Conservation (phyloP, 192 early-diverging fungal genomes). For the Umbelopsis sp. region DNA sequence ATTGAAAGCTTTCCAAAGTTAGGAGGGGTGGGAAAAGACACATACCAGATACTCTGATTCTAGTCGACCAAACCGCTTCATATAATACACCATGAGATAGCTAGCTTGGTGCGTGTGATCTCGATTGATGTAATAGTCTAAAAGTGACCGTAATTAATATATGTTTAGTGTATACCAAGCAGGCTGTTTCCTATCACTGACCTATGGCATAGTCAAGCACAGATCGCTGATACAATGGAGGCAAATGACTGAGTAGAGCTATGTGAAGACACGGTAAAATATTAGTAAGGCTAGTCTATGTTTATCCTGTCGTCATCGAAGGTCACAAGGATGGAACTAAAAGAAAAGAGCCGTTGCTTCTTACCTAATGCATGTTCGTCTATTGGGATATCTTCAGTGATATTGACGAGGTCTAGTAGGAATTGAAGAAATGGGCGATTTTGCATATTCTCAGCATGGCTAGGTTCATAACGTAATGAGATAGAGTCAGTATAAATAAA, state of each 20-base stretch:
- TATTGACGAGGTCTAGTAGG: background rate
- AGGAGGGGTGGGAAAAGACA: background rate
- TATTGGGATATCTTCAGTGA: background rate
- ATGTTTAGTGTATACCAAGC: background rate
- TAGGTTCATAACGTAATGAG: background rate
- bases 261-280: background rate
- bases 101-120: background rate
- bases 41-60: background rate
- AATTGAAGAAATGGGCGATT: background rate
- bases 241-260: background rate
- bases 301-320: background rate
- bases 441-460: slow-evolving; percentile 10
- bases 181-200: background rate
- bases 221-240: background rate
- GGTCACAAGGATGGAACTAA: background rate
- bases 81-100: background rate
- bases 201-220: slow-evolving; percentile 14
- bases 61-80: slow-evolving; percentile 2
- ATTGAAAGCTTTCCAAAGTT: background rate
- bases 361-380: slow-evolving; percentile 2
- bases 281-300: background rate
- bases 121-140: background rate
- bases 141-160: background rate
- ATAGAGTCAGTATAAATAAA: too few species aligned
- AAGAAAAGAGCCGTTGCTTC: background rate